Conservation (phyloP, 129 eudicot genomes). For the Smallanthus sonchifolius region DNA sequence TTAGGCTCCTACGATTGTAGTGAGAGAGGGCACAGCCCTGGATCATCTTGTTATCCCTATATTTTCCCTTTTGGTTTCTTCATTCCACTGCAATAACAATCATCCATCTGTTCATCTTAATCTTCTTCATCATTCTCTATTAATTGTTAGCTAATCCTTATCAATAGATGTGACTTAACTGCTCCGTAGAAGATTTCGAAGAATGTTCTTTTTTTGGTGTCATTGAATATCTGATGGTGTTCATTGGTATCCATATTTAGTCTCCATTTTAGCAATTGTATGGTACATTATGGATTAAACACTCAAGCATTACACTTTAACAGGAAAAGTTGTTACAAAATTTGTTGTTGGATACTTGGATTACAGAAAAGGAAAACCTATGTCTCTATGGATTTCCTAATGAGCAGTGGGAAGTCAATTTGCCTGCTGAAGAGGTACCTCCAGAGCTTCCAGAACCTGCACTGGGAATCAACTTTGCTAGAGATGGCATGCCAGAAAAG, state of each 20-base stretch:
- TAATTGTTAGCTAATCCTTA: too few species aligned
- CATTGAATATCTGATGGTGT: background rate
- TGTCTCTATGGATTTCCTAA: slow-evolving; percentile 65
- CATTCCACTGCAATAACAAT: too few species aligned
- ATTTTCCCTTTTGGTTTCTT: too few species aligned
- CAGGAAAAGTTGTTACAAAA: background rate
- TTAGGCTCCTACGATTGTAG: too few species aligned
- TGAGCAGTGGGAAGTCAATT: slow-evolving; percentile 63
- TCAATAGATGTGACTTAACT: background rate
- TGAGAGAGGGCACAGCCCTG: too few species aligned
- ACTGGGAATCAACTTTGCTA: slow-evolving; percentile 60
- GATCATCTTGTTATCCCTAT: too few species aligned
- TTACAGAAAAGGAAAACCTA: slow-evolving; percentile 60
- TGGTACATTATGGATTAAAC: background rate
- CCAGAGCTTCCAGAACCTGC: slow-evolving; percentile 80
- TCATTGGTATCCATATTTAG: background rate
- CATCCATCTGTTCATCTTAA: too few species aligned
- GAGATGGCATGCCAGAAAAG: slow-evolving; percentile 68
- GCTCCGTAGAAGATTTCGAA: background rate
- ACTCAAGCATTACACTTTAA: background rate
- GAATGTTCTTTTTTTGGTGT: background rate
- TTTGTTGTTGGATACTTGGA: slow-evolving; percentile 3
- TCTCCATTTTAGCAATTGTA: background rate
- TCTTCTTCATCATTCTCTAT: too few species aligned
- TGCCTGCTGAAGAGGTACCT: slow-evolving; percentile 66